A percentile compares a stretch with the other conserved stretches of the same genome.
Conservation (phyloP, 768 basidiomycete genomes). For the Suillus ampliporus region DNA sequence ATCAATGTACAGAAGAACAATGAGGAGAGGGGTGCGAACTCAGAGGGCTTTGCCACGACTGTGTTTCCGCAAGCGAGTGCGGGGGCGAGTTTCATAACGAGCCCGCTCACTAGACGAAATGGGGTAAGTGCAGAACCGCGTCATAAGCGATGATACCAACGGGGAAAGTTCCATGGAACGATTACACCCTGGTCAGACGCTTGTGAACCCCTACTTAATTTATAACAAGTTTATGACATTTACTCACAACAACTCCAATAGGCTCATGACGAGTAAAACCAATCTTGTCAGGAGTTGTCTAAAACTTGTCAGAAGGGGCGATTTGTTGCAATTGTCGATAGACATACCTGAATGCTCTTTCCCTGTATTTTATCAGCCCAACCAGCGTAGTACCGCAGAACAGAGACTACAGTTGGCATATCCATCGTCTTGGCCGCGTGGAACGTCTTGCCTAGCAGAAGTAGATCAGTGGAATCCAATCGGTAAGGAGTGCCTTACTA, state of each 20-base stretch:
- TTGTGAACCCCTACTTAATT: slow-evolving; percentile 34
- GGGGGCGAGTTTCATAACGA: slow-evolving; percentile 76
- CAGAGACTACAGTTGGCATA: slow-evolving; percentile 49
- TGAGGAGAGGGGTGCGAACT: slow-evolving; percentile 76
- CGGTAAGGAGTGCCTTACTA: slow-evolving; percentile 31
- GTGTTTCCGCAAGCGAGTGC: slow-evolving; percentile 82
- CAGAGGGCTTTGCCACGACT: slow-evolving; percentile 83
- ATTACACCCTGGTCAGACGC: slow-evolving; percentile 46
- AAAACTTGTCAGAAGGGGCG: neutral
- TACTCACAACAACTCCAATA: slow-evolving; percentile 50
- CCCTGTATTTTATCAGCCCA: slow-evolving; percentile 89
- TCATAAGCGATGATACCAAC: slow-evolving; percentile 11
- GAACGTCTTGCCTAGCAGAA: slow-evolving; percentile 58
- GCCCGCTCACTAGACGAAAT: slow-evolving; percentile 52
- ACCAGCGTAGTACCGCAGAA: slow-evolving; percentile 82
- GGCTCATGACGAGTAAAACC: slow-evolving; percentile 67
- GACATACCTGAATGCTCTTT: slow-evolving; percentile 64
- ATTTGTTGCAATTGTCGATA: neutral
- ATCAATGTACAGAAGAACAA: slow-evolving; percentile 56
- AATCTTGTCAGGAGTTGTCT: slow-evolving; percentile 44
- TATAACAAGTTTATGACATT: slow-evolving; percentile 69
- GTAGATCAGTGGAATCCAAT: slow-evolving; percentile 1
- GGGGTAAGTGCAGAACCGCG: neutral
- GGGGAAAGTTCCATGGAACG: slow-evolving; percentile 73
- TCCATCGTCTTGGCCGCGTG: slow-evolving; percentile 53